phyloP scores from a whole-genome alignment of 441 rosid genomes.

The Pelargonium myrrhifolium region DNA sequence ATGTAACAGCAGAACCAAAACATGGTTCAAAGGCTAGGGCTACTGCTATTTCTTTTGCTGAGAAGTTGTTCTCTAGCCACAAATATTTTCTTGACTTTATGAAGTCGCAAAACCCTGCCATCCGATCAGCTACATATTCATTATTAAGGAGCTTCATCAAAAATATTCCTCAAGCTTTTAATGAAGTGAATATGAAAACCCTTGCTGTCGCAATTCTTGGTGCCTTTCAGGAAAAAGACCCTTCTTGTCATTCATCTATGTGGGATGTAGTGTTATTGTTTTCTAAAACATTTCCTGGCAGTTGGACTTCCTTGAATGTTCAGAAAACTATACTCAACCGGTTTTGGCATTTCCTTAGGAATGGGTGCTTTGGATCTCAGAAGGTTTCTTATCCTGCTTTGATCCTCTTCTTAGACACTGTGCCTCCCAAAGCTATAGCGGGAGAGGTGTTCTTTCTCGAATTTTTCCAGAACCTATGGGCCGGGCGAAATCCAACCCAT shows the following conservation, averaged over 20 bases:
- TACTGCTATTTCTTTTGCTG: slow-evolving; percentile 61
- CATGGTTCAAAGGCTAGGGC: slow-evolving; percentile 70
- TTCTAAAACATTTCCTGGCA: slow-evolving; percentile 66
- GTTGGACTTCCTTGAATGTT: slow-evolving; percentile 62
- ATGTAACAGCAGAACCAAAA: slow-evolving; percentile 47
- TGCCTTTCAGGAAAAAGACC: slow-evolving; percentile 80
- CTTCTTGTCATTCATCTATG: slow-evolving; percentile 79
- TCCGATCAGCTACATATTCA: slow-evolving; percentile 77
- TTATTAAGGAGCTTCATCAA: slow-evolving; percentile 61
- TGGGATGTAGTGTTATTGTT: slow-evolving; percentile 81
- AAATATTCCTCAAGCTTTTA: slow-evolving; percentile 60
- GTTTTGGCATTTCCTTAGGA: slow-evolving; percentile 72
- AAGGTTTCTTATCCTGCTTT: slow-evolving; percentile 87
- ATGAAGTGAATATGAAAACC: slow-evolving; percentile 53
- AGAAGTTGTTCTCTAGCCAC: slow-evolving; percentile 61
- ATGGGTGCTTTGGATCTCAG: slow-evolving; percentile 85
- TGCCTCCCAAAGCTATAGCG: slow-evolving; percentile 48
- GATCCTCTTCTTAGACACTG: slow-evolving; percentile 55
- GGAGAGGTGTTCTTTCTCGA: slow-evolving; percentile 67
- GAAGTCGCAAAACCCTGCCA: slow-evolving; percentile 59
- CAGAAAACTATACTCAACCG: slow-evolving; percentile 58
- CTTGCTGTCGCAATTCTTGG: slow-evolving; percentile 73
- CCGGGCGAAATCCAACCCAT: slow-evolving; percentile 56
- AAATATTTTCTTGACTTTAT: slow-evolving; percentile 68
- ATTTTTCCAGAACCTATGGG: slow-evolving; percentile 71